These are phyloP conservation scores for Backusella circina DNA, from an alignment of 192 early-diverging fungal genomes.

Conservation along the genomic window DNA sequence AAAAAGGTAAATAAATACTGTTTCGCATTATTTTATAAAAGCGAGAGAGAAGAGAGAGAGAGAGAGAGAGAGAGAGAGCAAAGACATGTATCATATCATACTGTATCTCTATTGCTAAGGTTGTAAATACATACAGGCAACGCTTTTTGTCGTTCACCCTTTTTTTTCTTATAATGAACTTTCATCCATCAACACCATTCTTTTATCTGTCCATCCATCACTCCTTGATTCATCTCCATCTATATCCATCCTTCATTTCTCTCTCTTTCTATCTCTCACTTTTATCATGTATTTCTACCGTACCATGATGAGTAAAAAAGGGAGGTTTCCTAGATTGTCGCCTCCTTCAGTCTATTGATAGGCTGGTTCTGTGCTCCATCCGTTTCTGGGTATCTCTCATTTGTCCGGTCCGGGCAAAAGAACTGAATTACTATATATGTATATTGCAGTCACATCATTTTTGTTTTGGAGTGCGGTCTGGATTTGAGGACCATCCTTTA, in stretches of 20 bases:
- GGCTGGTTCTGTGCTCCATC: not conserved
- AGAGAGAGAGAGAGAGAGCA: not conserved
- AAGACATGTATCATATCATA: not conserved
- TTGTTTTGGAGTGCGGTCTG: no score
- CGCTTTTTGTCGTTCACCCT: no score
- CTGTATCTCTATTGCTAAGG: not conserved
- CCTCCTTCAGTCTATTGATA: not conserved
- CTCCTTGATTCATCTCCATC: not conserved
- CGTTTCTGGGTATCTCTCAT: not conserved
- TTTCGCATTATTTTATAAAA: not conserved
- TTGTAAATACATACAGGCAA: no score
- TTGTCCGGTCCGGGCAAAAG: not conserved
- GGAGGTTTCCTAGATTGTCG: not conserved
- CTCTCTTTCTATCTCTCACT: not conserved
- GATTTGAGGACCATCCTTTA: no score
- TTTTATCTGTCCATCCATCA: not conserved
- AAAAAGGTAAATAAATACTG: not conserved
- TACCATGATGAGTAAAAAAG: constrained; percentile 5
- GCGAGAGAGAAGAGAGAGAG: not conserved
- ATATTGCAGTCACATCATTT: not conserved
- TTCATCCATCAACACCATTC: not conserved
- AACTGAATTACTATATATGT: not conserved
- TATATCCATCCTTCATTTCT: not conserved
- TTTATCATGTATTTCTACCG: not conserved
- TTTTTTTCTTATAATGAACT: not conserved